These are phyloP conservation scores for Saccharomyces hybrid DNA, from an alignment of 1,139 yeast genomes.

Conservation along the genomic window DNA sequence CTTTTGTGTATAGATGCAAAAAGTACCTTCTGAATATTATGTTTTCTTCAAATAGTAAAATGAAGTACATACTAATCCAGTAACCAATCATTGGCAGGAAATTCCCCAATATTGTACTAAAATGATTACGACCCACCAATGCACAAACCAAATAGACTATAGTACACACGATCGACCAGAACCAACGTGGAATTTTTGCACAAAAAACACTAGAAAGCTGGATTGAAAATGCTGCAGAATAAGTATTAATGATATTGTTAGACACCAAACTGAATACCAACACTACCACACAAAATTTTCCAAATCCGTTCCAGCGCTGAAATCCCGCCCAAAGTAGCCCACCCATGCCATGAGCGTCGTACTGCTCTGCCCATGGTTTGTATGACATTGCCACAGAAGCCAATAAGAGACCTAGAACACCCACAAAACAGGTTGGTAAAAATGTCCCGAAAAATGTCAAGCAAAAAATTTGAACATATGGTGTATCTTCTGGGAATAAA, in stretches of 20 bases:
- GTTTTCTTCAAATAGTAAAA: slow-evolving; percentile 67
- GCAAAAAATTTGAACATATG: slow-evolving; percentile 47
- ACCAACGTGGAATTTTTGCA: slow-evolving; percentile 70
- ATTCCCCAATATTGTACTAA: slow-evolving; percentile 69
- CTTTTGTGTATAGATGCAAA: slow-evolving; percentile 45
- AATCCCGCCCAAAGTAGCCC: slow-evolving; percentile 67
- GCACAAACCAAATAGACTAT: slow-evolving; percentile 62
- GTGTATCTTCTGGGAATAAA: slow-evolving; percentile 67
- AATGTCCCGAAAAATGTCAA: slow-evolving; percentile 64
- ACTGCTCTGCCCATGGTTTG: slow-evolving; percentile 52
- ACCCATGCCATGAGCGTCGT: slow-evolving; percentile 61
- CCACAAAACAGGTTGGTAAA: slow-evolving; percentile 73
- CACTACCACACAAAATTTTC: slow-evolving; percentile 64
- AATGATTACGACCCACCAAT: slow-evolving; percentile 67
- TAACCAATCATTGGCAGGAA: slow-evolving; percentile 92
- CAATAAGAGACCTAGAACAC: slow-evolving; percentile 61
- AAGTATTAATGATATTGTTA: slow-evolving; percentile 73
- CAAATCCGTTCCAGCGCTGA: slow-evolving; percentile 69
- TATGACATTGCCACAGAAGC: slow-evolving; percentile 64
- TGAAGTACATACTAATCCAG: slow-evolving; percentile 83
- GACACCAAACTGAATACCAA: slow-evolving; percentile 70
- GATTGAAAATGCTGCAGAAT: slow-evolving; percentile 75
- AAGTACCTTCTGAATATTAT: slow-evolving; percentile 55
- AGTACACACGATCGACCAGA: slow-evolving; percentile 62
- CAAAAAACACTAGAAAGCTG: slow-evolving; percentile 61